Evolutionary conservation across 148 eudicot species (phyloP).

Genomic region (Nyssa sinensis): DNA sequence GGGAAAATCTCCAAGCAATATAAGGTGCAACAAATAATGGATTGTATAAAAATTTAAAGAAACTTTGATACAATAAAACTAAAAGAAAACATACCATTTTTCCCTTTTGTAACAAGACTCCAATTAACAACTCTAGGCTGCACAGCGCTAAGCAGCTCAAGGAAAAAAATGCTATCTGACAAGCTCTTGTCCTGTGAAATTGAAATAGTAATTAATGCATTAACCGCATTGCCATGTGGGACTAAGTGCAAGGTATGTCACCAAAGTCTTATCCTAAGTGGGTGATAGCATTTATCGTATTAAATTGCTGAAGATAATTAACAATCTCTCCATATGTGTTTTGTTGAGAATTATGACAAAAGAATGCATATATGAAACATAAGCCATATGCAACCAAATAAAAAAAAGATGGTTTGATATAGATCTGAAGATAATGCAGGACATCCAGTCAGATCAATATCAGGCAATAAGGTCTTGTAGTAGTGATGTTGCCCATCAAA

Average conservation of each 20-base stretch:
- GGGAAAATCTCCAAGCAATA: not conserved
- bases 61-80: not conserved
- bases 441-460: not conserved
- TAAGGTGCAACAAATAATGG: not conserved
- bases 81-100: conserved; percentile 56
- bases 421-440: not conserved
- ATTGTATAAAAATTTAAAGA: not conserved
- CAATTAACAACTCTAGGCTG: conserved; percentile 93
- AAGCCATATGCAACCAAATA: no score
- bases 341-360: conserved; percentile 4
- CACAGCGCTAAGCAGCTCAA: conserved; percentile 92
- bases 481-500: not conserved
- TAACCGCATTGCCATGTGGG: not conserved
- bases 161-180: conserved; percentile 84
- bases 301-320: not conserved
- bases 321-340: not conserved
- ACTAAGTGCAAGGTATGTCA: not conserved
- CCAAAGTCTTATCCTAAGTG: not conserved
- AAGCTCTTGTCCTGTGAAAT: conserved; percentile 79
- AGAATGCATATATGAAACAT: not conserved
- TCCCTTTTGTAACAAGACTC: conserved; percentile 96
- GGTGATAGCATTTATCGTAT: not conserved
- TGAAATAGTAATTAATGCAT: not conserved
- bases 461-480: not conserved
- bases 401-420: not conserved